Conservation (phyloP, 2,329 filamentous ascomycete genomes). For the Penicillium hordei region DNA sequence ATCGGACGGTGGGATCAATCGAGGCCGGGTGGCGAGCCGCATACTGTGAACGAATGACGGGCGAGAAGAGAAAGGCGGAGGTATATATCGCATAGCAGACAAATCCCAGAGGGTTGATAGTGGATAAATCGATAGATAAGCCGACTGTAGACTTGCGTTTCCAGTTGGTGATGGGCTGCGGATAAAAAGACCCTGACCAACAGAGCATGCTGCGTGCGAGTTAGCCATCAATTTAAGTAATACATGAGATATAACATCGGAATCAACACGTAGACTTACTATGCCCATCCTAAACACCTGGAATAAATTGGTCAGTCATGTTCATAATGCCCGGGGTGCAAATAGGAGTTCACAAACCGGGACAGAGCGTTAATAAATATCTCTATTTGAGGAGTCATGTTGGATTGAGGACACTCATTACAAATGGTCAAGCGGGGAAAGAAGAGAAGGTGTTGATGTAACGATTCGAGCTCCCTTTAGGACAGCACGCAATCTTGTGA, state of each 20-base stretch:
- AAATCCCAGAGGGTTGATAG: conserved; percentile 64
- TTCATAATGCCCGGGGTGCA: background rate
- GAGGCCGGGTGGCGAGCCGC: conserved; percentile 71
- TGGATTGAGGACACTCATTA: conserved; percentile 7
- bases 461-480: background rate
- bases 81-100: conserved; percentile 73
- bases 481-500: conserved; percentile 17
- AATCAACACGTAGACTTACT: conserved; percentile 43
- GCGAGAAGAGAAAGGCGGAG: conserved; percentile 72
- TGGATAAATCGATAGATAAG: conserved; percentile 84
- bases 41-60: conserved; percentile 77
- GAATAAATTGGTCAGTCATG: conserved; percentile 43
- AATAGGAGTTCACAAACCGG: conserved; percentile 33
- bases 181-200: conserved; percentile 92
- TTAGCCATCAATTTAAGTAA: background rate
- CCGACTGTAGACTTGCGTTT: conserved; percentile 74
- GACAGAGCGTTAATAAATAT: conserved; percentile 44
- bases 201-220: conserved; percentile 52
- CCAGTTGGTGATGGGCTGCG: conserved; percentile 80
- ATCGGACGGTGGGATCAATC: conserved; percentile 76
- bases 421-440: background rate
- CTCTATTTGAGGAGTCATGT: conserved; percentile 35
- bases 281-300: conserved; percentile 70
- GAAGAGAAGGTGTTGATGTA: background rate
- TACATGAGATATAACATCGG: background rate